Evolutionary conservation across 345 rosid species (phyloP).

Genomic region (Reutealis trisperma): DNA sequence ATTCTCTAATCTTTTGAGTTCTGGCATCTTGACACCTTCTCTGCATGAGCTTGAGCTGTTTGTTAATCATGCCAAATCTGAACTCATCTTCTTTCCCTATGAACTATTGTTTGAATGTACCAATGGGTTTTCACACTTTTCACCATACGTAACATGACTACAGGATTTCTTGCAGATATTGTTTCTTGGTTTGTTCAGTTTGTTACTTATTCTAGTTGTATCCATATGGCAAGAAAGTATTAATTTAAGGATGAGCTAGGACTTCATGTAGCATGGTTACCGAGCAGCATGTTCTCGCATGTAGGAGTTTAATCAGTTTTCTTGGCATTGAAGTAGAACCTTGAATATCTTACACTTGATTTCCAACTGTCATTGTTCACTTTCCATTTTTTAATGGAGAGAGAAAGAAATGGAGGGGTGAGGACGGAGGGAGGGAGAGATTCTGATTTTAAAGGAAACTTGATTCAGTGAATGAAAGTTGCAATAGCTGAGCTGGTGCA

Average conservation of each 20-base stretch:
- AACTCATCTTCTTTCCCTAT: background rate
- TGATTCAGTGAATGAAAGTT: background rate
- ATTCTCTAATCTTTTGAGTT: background rate
- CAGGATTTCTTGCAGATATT: background rate
- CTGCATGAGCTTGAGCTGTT: background rate
- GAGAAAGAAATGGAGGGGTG: background rate
- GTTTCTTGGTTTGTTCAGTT: background rate
- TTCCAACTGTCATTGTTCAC: background rate
- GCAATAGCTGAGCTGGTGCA: background rate
- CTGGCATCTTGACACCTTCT: background rate
- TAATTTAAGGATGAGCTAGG: background rate
- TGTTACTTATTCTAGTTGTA: background rate
- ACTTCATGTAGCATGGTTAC: background rate
- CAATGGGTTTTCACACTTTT: background rate
- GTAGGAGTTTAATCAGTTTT: background rate
- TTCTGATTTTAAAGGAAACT: background rate
- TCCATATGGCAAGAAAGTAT: background rate
- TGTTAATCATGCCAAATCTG: background rate
- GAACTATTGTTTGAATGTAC: background rate
- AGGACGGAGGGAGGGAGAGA: background rate
- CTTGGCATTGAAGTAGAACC: background rate
- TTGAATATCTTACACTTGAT: background rate
- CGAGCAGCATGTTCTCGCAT: background rate
- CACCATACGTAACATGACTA: background rate
- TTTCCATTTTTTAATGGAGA: background rate